phyloP scores from a whole-genome alignment of 352 stramenopile species.

The Pythium aphanidermatum region DNA sequence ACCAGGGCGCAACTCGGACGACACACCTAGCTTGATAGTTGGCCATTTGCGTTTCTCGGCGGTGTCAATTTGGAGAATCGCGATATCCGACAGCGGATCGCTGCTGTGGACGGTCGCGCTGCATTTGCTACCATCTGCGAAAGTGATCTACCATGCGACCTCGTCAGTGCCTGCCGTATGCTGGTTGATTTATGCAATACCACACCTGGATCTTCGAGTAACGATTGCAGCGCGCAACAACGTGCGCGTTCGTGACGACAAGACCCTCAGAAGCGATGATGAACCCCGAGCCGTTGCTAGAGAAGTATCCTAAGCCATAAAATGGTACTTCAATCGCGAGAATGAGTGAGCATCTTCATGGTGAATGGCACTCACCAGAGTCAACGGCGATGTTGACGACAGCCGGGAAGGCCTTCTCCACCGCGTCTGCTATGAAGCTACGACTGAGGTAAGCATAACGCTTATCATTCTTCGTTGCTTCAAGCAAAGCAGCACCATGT shows the following conservation, averaged over 20 bases:
- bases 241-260: constrained; percentile 92
- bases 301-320: constrained; percentile 36
- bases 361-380: constrained; percentile 23
- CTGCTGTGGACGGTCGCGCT: constrained; percentile 73
- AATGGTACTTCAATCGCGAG: not conserved
- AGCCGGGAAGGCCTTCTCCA: constrained; percentile 82
- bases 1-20: constrained; percentile 70
- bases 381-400: constrained; percentile 88
- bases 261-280: constrained; percentile 84
- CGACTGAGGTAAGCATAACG: constrained; percentile 32
- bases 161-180: too few relatives aligned
- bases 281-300: constrained; percentile 90
- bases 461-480: constrained; percentile 10
- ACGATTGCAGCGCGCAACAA: constrained; percentile 77
- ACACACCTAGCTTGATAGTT: constrained; percentile 67
- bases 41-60: constrained; percentile 51
- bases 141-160: constrained; percentile 60
- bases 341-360: not conserved
- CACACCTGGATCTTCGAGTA: constrained; percentile 76
- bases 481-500: not conserved
- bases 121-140: constrained; percentile 78
- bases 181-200: too few relatives aligned
- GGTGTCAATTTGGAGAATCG: constrained; percentile 82
- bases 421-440: constrained; percentile 88
- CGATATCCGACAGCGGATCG: constrained; percentile 88